phyloP scores from a whole-genome alignment of 805 yeast species.

The Metschnikowia gelsemii region DNA sequence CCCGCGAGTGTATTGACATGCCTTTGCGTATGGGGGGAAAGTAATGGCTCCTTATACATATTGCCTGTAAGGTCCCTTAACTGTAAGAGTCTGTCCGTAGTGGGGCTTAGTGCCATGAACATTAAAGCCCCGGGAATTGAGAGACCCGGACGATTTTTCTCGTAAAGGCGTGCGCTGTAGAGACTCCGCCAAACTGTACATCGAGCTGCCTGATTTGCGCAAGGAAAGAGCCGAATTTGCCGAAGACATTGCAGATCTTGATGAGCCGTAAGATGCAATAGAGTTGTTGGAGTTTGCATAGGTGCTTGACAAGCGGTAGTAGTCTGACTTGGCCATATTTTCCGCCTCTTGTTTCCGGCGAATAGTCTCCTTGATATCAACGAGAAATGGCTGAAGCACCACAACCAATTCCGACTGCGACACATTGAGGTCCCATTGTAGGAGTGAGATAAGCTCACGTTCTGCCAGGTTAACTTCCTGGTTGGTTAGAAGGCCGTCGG shows the following conservation, averaged over 20 bases:
- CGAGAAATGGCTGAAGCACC: slow-evolving; percentile 72
- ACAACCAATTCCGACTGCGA: slow-evolving; percentile 65
- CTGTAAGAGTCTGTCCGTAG: slow-evolving; percentile 8
- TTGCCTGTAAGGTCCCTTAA: background rate
- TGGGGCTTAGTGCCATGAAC: background rate
- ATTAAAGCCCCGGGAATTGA: slow-evolving; percentile 5
- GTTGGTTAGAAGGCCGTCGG: slow-evolving; percentile 75
- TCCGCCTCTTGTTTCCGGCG: slow-evolving; percentile 16
- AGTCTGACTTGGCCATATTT: slow-evolving; percentile 15
- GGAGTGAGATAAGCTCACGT: slow-evolving; percentile 75
- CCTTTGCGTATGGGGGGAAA: too few relatives aligned
- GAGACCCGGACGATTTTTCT: slow-evolving; percentile 14
- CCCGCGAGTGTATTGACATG: too few relatives aligned
- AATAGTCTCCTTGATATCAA: slow-evolving; percentile 55
- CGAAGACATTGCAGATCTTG: slow-evolving; percentile 13
- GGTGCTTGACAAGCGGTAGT: slow-evolving; percentile 23
- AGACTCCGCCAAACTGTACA: slow-evolving; percentile 15
- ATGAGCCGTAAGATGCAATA: slow-evolving; percentile 18
- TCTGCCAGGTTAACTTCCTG: slow-evolving; percentile 89
- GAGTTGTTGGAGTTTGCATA: slow-evolving; percentile 16
- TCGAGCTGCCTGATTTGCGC: slow-evolving; percentile 14
- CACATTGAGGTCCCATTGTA: slow-evolving; percentile 83
- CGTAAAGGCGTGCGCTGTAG: slow-evolving; percentile 18
- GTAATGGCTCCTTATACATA: slow-evolving; percentile 1
- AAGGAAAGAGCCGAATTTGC: slow-evolving; percentile 16